A percentile compares a stretch with the other conserved stretches of the same genome.
phyloP scores from a whole-genome alignment of 2,329 filamentous ascomycete species.

The Colletotrichum orbiculare region DNA sequence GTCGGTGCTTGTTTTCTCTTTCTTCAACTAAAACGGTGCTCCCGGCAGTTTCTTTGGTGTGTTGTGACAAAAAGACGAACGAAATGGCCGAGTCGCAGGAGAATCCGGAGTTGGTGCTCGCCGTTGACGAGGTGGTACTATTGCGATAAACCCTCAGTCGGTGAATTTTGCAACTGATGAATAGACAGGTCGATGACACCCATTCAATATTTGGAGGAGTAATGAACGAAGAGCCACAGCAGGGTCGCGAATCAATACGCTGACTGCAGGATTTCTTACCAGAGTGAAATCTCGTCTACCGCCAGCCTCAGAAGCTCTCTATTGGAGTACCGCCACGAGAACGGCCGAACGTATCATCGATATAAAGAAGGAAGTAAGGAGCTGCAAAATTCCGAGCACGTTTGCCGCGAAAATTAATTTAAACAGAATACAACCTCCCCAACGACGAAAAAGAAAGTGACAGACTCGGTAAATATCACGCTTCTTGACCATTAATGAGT shows the following conservation, averaged over 20 bases:
- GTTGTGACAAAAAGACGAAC: too few species aligned
- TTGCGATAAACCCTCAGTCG: rapidly evolving
- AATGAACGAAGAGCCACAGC: too few species aligned
- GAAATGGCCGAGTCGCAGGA: too few species aligned
- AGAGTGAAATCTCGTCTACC: slow-evolving; percentile 1
- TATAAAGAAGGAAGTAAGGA: slow-evolving; percentile 25
- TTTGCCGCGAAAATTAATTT: not conserved
- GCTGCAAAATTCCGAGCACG: too few species aligned
- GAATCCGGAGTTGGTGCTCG: too few species aligned
- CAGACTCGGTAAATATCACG: slow-evolving; percentile 4
- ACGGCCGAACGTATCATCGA: slow-evolving; percentile 9
- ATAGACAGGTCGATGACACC: too few species aligned
- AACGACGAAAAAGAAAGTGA: slow-evolving; percentile 28
- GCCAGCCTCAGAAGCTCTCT: not conserved
- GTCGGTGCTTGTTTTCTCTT: too few species aligned
- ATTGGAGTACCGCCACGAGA: slow-evolving; percentile 14
- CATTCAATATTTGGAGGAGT: too few species aligned
- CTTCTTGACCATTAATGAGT: not conserved
- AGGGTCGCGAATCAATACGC: not conserved
- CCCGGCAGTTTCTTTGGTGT: too few species aligned
- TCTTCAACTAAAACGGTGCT: too few species aligned
- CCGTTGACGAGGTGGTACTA: too few species aligned
- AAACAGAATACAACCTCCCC: slow-evolving; percentile 9
- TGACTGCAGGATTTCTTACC: not conserved
- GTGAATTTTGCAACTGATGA: too few species aligned